Evolutionary conservation across 2,329 filamentous ascomycete species (phyloP), one percentile per base, ranked within the genome.

Genomic region (Stemphylium lycopersici): DNA sequence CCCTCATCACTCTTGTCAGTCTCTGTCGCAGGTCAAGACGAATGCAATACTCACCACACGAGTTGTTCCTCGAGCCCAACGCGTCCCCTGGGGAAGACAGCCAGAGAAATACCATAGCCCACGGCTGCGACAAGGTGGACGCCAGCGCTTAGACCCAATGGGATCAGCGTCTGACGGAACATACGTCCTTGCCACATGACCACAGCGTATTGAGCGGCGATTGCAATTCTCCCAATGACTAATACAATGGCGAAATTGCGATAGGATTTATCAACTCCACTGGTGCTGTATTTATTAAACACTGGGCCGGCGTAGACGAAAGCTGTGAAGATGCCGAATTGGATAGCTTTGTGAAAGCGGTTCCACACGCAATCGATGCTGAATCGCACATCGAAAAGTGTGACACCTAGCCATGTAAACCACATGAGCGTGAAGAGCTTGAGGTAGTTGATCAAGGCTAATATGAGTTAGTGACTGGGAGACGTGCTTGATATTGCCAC

Each of bases 321-420:
- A 5, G 84, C 85, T 34, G 87, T 80, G 80, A 89, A 86, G 33
- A 85, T 81, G 22, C 82, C 85, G 6, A 89, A 81, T 55, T 89
- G 85, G 2, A 84, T 62, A 2, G 81, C 83, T 66, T 86, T 84
- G 60, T 81, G 82, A n/a, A 80, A 59, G 18, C 86, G 81, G 56
- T 87, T 83, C 64, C 88, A 86, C 24, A 88, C 77, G 39, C 83
- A 87, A 68, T 89, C 86, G 20, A 84, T 80, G 1, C 84, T 81
- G 65, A 87, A 89, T 0, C 87, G 84, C 32, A 88, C 82, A 69
- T 89, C 87, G 66, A 85, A 88, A 1, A 89, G 73, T 10, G 82
- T 81, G 13, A 84, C 82, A 47, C 85, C 77, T 13, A 88, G 78
- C 87, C 87, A 89, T 13, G 84, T 87, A 54, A 87, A 84, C 86